Conservation (phyloP, 2,329 filamentous ascomycete species). For the Fusarium goolgardi region DNA sequence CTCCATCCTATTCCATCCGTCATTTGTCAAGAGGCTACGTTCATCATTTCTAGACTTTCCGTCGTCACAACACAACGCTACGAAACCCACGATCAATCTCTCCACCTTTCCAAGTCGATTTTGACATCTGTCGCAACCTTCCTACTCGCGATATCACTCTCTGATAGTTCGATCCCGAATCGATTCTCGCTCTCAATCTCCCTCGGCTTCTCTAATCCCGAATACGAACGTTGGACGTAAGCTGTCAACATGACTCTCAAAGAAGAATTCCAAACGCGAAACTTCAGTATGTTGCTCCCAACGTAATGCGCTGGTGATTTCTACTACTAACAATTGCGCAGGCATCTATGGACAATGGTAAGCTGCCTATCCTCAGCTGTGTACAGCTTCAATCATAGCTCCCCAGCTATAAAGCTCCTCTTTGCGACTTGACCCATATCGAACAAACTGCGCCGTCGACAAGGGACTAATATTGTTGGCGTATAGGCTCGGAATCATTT, state of each 20-base stretch:
- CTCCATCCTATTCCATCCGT: constrained; percentile 18
- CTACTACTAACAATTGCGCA: constrained; percentile 55
- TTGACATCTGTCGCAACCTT: constrained; percentile 37
- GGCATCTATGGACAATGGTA: constrained; percentile 83
- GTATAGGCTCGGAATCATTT: constrained; percentile 73
- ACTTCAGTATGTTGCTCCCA: constrained; percentile 71
- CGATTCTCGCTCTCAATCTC: constrained; percentile 20
- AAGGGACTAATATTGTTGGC: constrained; percentile 22
- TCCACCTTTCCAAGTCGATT: constrained; percentile 19
- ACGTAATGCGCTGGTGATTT: constrained; percentile 1
- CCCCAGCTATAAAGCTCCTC: constrained; percentile 21
- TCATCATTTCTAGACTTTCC: constrained; percentile 46
- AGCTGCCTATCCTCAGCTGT: constrained; percentile 50
- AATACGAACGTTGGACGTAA: constrained; percentile 45
- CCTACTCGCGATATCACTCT: constrained; percentile 19
- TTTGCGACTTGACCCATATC: constrained; percentile 15
- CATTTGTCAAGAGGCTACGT: constrained; percentile 51
- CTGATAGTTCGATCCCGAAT: constrained; percentile 15
- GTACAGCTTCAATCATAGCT: constrained; percentile 17
- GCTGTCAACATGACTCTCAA: constrained; percentile 73
- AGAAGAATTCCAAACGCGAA: constrained; percentile 78
- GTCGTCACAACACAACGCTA: constrained; percentile 31
- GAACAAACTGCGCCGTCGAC: constrained; percentile 14
- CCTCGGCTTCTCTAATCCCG: constrained; percentile 24
- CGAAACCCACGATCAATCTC: constrained; percentile 1